These are phyloP conservation scores for Westerdykella ornata DNA, from an alignment of 2,329 filamentous ascomycete genomes.

Conservation along the genomic window DNA sequence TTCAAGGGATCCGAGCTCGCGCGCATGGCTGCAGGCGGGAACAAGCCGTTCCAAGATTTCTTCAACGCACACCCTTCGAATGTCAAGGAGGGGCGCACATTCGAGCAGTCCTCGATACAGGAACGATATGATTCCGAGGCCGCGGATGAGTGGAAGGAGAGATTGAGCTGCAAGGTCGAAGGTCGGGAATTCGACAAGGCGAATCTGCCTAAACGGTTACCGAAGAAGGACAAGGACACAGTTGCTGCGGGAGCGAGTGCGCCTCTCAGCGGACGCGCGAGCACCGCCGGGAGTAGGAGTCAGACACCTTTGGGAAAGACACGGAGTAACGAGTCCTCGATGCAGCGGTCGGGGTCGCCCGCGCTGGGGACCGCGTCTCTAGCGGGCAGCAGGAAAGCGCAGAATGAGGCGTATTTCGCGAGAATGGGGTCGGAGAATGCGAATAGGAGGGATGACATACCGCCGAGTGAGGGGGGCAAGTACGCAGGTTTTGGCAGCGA, in stretches of 20 bases:
- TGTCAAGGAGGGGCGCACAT: conserved; percentile 46
- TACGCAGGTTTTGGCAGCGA: conserved; percentile 85
- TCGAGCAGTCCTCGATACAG: conserved; percentile 83
- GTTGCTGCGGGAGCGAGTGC: conserved; percentile 19
- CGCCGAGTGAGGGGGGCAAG: conserved; percentile 87
- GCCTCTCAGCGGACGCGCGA: conserved; percentile 29
- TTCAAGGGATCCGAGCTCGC: conserved; percentile 91
- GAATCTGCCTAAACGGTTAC: conserved; percentile 47
- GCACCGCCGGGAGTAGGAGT: conserved; percentile 32
- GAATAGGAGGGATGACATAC: conserved; percentile 61
- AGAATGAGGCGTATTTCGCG: conserved; percentile 86
- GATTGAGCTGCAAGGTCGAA: conserved; percentile 80
- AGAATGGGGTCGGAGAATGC: conserved; percentile 79
- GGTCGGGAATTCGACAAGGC: conserved; percentile 75
- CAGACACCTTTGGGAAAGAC: conserved; percentile 37
- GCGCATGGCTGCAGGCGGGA: conserved; percentile 88
- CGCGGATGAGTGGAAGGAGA: conserved; percentile 93
- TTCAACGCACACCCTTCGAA: conserved; percentile 58
- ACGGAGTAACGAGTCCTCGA: conserved; percentile 24
- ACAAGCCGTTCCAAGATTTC: conserved; percentile 78
- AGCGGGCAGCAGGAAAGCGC: conserved; percentile 45
- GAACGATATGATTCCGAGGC: conserved; percentile 85
- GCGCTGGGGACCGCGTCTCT: conserved; percentile 36
- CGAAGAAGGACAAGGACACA: conserved; percentile 32
- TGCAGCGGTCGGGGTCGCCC: conserved; percentile 33